These are phyloP conservation scores for Cordia subcordata DNA, from an alignment of 257 asterid species.

Conservation along the genomic window DNA sequence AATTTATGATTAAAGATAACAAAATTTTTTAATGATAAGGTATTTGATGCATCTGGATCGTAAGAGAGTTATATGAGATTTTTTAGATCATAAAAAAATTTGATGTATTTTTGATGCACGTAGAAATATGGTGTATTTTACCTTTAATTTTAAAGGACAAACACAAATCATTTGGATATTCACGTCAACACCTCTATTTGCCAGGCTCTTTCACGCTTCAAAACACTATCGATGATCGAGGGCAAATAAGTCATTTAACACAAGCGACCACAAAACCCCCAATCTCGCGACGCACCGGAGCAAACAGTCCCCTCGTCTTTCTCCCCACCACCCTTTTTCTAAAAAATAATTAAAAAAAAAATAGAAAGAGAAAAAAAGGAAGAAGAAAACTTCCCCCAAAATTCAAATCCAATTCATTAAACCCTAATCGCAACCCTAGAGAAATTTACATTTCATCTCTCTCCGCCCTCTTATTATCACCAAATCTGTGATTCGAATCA, in stretches of 20 bases:
- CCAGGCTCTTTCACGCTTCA: conserved; percentile 5
- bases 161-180: too few relatives aligned
- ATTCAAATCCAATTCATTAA: conserved; percentile 7
- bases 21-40: too few relatives aligned
- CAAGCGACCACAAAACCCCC: not conserved
- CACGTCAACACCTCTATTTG: conserved; percentile 1
- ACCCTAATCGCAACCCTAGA: conserved; percentile 22
- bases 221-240: not conserved
- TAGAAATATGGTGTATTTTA: too few relatives aligned
- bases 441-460: conserved; percentile 27
- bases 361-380: not conserved
- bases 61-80: too few relatives aligned
- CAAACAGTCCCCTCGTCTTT: not conserved
- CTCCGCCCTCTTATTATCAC: not conserved
- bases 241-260: not conserved
- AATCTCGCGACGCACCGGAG: not conserved
- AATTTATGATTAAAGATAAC: too few relatives aligned
- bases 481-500: not conserved
- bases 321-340: not conserved
- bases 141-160: too few relatives aligned
- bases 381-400: not conserved
- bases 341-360: too few relatives aligned
- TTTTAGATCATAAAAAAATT: too few relatives aligned
- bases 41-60: too few relatives aligned
- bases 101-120: too few relatives aligned